Base-by-base conservation (phyloP, 768 basidiomycete genomes). In the Suillus placidus region DNA sequence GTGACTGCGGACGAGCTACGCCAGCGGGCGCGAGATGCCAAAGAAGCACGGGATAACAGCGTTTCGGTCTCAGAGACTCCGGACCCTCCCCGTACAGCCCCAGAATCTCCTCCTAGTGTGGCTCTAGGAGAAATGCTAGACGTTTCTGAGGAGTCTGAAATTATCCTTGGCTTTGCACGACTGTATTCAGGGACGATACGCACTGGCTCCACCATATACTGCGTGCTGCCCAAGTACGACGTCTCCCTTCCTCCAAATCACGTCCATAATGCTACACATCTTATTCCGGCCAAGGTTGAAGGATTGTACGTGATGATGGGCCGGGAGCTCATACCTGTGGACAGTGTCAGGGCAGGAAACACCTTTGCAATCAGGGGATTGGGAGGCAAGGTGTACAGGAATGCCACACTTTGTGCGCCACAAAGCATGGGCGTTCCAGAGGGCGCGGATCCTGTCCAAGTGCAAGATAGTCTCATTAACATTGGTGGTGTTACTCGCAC, bases 301-400 rank as follows among this genome's bases (percentile, higher is more conserved):
- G 89, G 87, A 7, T 77, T 99, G 61, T 99, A 98, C 77, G 86
- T 92, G 58, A 98, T 99, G 94, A 99, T 99, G 97, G 97, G 97
- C 3, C 81, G 94, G 51, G 96, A 98, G 73, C 83, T 99, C n/a
- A 88, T 93, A 0, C 83, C 89, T 0, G 93, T 97, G 3, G 82
- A 92, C 26, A 82, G 81, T 66, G 95, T 99, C 1, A 85, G 85
- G 37, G 95, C 97, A 2, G 97, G 97, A 9, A 96, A 97, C 73
- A 92, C 96, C 6, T 99, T 98, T 69, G 97, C 96, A 2, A 88
- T 98, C 67, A 89, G 82, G 68, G 97, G 97, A 0, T 77, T 99
- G 64, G 93, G 93, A 71, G 93, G 95, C 1, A 92, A 88, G 70
- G 94, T 99, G 2, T 91, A 92, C 85, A 82, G 97, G 65, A 95